A percentile compares a stretch with the other conserved stretches of the same genome.
These are phyloP conservation scores for Phytophthora pisi DNA, from an alignment of 352 stramenopile species.

Conservation along the genomic window DNA sequence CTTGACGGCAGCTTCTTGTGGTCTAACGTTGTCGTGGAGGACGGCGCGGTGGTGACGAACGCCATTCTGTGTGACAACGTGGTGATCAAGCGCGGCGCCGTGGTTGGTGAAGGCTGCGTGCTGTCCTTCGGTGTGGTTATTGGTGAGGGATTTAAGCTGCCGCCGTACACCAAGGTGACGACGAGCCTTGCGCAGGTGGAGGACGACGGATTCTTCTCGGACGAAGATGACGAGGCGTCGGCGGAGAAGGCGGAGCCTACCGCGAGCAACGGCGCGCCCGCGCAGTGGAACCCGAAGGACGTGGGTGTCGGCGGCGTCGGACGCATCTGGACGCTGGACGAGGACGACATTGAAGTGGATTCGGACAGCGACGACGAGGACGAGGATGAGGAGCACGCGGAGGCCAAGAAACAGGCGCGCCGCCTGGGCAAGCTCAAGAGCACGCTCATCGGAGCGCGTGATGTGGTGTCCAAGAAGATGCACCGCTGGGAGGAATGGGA, in stretches of 20 bases:
- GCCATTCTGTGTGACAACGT: constrained; percentile 89
- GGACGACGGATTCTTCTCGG: constrained; percentile 79
- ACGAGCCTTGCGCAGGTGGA: constrained; percentile 55
- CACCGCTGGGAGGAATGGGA: constrained; percentile 81
- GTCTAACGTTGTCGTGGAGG: constrained; percentile 83
- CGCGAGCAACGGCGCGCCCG: neutral
- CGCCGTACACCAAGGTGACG: constrained; percentile 84
- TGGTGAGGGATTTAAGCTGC: constrained; percentile 68
- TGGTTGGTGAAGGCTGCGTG: constrained; percentile 76
- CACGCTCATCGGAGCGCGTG: constrained; percentile 62
- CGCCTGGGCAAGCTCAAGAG: constrained; percentile 76
- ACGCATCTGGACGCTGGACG: constrained; percentile 83
- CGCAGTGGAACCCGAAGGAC: constrained; percentile 71
- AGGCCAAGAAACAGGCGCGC: constrained; percentile 36
- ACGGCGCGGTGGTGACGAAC: constrained; percentile 73
- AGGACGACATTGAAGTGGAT: constrained; percentile 82
- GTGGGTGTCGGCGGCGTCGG: constrained; percentile 74
- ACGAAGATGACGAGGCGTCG: constrained; percentile 51
- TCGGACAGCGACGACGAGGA: constrained; percentile 66
- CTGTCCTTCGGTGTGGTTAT: constrained; percentile 86
- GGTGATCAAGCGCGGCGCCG: constrained; percentile 68
- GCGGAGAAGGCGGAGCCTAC: constrained; percentile 13
- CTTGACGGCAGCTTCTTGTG: constrained; percentile 85
- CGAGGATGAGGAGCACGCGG: constrained; percentile 44
- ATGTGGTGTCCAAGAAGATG: constrained; percentile 64